Evolutionary conservation across 805 yeast species (phyloP).

Genomic region (Spathaspora passalidarum): DNA sequence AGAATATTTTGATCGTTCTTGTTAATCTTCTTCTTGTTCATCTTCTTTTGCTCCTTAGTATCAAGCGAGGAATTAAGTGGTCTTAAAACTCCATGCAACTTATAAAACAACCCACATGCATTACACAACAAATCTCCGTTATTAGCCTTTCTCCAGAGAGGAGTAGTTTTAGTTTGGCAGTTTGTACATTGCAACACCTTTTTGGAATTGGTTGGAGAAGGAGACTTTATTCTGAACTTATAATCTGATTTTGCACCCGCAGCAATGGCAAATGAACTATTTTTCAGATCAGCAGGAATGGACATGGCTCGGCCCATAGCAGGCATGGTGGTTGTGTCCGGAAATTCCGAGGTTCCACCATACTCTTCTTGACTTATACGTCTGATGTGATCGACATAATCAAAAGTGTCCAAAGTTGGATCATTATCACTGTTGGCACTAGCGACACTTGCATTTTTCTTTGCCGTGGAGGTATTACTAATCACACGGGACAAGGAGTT

Average conservation of each 20-base stretch:
- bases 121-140: slow-evolving; percentile 43
- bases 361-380: slow-evolving; percentile 39
- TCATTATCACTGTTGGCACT: slow-evolving; percentile 11
- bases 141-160: slow-evolving; percentile 42
- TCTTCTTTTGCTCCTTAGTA: neutral
- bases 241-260: neutral
- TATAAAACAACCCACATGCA: slow-evolving; percentile 45
- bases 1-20: slow-evolving; percentile 19
- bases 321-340: neutral
- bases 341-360: neutral
- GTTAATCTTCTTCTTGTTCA: neutral
- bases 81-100: slow-evolving; percentile 43
- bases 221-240: neutral
- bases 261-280: slow-evolving; percentile 16
- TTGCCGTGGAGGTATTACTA: neutral
- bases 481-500: slow-evolving; percentile 3
- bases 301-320: slow-evolving; percentile 22
- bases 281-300: slow-evolving; percentile 32
- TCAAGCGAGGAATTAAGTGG: slow-evolving; percentile 24
- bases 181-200: slow-evolving; percentile 36
- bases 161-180: slow-evolving; percentile 44
- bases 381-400: slow-evolving; percentile 44
- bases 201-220: slow-evolving; percentile 9
- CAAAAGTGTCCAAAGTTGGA: slow-evolving; percentile 38
- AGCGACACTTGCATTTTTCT: neutral